Percentiles rank a stretch among this genome's conserved stretches.
Conservation (phyloP, 2,329 filamentous ascomycete genomes). For the Fusarium citri region DNA sequence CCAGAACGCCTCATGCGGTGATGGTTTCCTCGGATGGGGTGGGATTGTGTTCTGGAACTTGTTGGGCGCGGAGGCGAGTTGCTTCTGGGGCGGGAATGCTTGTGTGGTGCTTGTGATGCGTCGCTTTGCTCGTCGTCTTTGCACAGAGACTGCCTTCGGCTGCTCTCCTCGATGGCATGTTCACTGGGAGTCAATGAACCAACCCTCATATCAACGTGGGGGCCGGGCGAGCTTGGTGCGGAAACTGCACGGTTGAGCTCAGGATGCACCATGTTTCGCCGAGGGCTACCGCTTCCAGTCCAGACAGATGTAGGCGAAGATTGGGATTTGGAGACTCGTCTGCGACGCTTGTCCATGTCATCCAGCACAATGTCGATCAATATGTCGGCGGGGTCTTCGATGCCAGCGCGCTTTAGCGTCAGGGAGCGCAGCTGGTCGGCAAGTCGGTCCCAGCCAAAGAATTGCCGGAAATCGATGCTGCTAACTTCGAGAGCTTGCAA, state of each 20-base stretch:
- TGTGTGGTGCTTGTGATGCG: slow-evolving; percentile 54
- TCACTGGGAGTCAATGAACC: slow-evolving; percentile 70
- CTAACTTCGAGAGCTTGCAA: slow-evolving; percentile 92
- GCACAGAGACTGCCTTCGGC: slow-evolving; percentile 56
- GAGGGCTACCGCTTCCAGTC: slow-evolving; percentile 67
- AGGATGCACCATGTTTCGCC: slow-evolving; percentile 67
- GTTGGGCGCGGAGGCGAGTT: slow-evolving; percentile 83
- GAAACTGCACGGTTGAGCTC: slow-evolving; percentile 77
- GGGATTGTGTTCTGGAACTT: slow-evolving; percentile 78
- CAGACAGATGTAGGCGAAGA: slow-evolving; percentile 81
- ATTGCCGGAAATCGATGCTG: slow-evolving; percentile 95
- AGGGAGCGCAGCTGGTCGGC: slow-evolving; percentile 92
- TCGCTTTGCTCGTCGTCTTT: slow-evolving; percentile 63
- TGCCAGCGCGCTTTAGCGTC: slow-evolving; percentile 84
- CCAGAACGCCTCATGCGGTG: slow-evolving; percentile 86
- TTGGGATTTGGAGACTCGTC: slow-evolving; percentile 87
- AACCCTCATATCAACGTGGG: slow-evolving; percentile 64
- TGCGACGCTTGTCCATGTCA: slow-evolving; percentile 91
- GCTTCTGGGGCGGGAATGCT: slow-evolving; percentile 72
- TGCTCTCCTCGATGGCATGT: slow-evolving; percentile 57
- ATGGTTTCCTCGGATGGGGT: slow-evolving; percentile 74
- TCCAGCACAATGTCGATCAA: slow-evolving; percentile 94
- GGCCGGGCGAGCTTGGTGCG: slow-evolving; percentile 72
- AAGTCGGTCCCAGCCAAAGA: slow-evolving; percentile 95
- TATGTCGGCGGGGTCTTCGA: slow-evolving; percentile 91